A percentile compares a stretch with the other conserved stretches of the same genome.
Conservation (phyloP, 2,329 filamentous ascomycete species). For the Neurospora crassa region DNA sequence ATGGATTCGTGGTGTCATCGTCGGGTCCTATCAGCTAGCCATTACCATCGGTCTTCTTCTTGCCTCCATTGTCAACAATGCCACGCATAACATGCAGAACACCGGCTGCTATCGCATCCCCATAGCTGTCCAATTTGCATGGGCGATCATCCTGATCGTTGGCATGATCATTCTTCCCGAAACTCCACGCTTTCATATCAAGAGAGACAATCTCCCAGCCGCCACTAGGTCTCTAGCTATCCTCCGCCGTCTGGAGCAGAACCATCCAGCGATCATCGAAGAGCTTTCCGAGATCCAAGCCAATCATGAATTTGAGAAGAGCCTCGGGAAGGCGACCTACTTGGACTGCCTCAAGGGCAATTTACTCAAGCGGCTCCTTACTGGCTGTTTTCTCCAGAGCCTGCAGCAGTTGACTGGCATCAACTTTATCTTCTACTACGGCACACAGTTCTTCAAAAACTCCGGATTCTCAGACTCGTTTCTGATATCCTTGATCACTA, state of each 20-base stretch:
- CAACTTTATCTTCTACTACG: neutral
- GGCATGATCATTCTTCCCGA: neutral
- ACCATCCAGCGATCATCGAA: neutral
- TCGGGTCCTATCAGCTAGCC: neutral
- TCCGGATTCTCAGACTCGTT: neutral
- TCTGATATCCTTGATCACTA: neutral
- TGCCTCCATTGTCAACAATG: neutral
- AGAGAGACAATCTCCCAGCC: neutral
- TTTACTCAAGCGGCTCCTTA: neutral
- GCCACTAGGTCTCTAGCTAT: neutral
- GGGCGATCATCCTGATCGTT: neutral
- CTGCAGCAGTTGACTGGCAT: neutral
- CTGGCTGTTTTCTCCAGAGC: neutral
- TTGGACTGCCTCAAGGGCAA: neutral
- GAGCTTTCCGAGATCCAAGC: neutral
- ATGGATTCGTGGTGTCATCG: neutral
- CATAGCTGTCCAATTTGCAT: neutral
- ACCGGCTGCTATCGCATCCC: neutral
- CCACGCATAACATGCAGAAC: neutral
- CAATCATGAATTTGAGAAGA: neutral
- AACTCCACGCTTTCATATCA: neutral
- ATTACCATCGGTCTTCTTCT: neutral
- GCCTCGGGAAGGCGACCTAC: neutral
- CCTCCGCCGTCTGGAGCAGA: neutral
- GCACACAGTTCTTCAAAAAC: neutral